Conservation (phyloP, 768 basidiomycete species). For the Leccinellum luteum region DNA sequence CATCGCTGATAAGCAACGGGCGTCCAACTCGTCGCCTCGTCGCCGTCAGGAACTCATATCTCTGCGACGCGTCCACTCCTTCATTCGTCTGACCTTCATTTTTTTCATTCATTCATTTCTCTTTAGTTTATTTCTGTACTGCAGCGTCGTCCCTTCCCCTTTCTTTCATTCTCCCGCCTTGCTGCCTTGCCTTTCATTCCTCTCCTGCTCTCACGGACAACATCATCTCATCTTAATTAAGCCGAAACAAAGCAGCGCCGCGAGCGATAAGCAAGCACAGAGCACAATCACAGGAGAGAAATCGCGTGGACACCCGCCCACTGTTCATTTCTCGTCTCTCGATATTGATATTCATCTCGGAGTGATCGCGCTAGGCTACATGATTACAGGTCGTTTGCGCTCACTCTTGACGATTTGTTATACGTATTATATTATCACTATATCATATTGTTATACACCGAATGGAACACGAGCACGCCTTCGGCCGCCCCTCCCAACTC, state of each 20-base stretch:
- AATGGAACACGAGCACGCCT: not conserved
- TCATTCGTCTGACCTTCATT: not conserved
- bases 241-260: not conserved
- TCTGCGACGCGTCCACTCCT: not conserved
- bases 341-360: constrained; percentile 21
- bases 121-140: constrained; percentile 5
- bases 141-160: not conserved
- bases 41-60: not conserved
- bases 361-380: not conserved
- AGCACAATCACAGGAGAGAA: not conserved
- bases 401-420: not conserved
- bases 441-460: not conserved
- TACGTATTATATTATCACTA: not conserved
- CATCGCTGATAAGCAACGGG: constrained; percentile 6
- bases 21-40: not conserved
- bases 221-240: not conserved
- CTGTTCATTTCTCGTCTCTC: not conserved
- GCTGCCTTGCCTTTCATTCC: not conserved
- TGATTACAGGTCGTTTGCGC: not conserved
- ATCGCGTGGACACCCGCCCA: constrained; percentile 14
- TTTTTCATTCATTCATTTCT: not conserved
- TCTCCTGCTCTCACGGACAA: not conserved
- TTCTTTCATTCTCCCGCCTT: not conserved
- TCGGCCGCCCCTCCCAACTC: not conserved
- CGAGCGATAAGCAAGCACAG: not conserved